phyloP scores from a whole-genome alignment of 495 filamentous ascomycete genomes.

The Penicillium samsonianum region DNA sequence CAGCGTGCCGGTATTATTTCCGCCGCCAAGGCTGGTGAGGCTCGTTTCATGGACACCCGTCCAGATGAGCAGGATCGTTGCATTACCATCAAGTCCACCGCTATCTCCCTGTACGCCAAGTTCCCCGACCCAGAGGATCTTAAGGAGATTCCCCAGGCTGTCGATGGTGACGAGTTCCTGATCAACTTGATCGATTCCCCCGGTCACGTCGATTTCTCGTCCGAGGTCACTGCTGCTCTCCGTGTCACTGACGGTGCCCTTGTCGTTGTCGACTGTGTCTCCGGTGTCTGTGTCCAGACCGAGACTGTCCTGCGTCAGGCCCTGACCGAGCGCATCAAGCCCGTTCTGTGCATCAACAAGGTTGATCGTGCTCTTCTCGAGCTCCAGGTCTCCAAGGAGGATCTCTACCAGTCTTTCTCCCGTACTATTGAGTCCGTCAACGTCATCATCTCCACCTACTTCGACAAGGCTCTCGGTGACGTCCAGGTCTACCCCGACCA shows the following conservation, averaged over 20 bases:
- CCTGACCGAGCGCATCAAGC: conserved; percentile 99
- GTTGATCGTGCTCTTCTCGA: conserved; percentile 99
- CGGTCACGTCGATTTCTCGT: conserved; percentile 99
- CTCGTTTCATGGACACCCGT: conserved; percentile 95
- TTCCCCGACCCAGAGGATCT: conserved; percentile 81
- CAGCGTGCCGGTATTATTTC: conserved; percentile 99
- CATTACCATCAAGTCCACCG: conserved; percentile 99
- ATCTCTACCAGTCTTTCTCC: conserved; percentile 98
- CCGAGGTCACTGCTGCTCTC: conserved; percentile 98
- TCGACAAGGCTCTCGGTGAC: conserved; percentile 95
- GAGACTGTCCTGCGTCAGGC: conserved; percentile 99
- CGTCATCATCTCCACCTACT: conserved; percentile 98
- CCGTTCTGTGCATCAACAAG: conserved; percentile 99
- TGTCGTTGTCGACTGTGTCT: conserved; percentile 98
- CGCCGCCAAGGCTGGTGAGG: conserved; percentile 92
- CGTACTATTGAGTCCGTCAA: conserved; percentile 99
- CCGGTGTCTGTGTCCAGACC: conserved; percentile 98
- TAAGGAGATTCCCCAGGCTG: conserved; percentile 91
- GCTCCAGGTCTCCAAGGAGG: conserved; percentile 97
- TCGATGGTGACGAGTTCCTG: conserved; percentile 92
- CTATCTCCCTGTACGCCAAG: conserved; percentile 95
- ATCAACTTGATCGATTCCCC: conserved; percentile 99
- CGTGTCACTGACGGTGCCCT: conserved; percentile 99
- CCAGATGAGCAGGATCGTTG: conserved; percentile 98
- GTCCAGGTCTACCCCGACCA: conserved; percentile 96